Evolutionary conservation across 257 asterid genomes (phyloP).

Genomic region (Agastache rugosa): DNA sequence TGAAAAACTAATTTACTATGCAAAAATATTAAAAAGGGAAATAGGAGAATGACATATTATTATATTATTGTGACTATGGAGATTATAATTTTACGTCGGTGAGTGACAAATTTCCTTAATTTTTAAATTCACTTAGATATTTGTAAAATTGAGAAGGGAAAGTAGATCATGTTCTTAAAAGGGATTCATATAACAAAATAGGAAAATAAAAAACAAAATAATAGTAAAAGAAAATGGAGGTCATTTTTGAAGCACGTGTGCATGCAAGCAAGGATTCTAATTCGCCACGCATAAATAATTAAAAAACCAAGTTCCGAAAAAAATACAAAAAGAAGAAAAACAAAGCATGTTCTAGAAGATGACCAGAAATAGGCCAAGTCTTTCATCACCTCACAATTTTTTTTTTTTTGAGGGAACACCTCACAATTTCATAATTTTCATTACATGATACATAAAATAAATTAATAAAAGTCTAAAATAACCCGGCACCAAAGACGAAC

Average conservation of each 20-base stretch:
- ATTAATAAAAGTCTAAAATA: not conserved
- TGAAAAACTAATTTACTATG: too few species aligned
- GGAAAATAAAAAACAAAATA: not conserved
- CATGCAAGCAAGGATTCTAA: not conserved
- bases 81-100: too few species aligned
- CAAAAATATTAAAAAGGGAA: too few species aligned
- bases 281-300: not conserved
- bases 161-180: not conserved
- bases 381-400: conserved; percentile 15
- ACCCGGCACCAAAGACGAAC: not conserved
- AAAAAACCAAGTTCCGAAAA: not conserved
- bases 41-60: too few species aligned
- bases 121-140: not conserved
- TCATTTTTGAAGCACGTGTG: not conserved
- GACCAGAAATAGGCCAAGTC: not conserved
- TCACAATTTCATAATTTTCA: conserved; percentile 14
- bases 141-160: not conserved
- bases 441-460: not conserved
- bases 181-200: not conserved
- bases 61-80: too few species aligned
- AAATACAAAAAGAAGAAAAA: not conserved
- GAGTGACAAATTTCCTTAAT: not conserved
- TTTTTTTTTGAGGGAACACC: too few species aligned
- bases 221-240: not conserved
- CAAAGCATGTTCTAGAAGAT: conserved; percentile 19